Conservation (phyloP, 2,329 filamentous ascomycete genomes). For the Neofusicoccum kwambonambiense region DNA sequence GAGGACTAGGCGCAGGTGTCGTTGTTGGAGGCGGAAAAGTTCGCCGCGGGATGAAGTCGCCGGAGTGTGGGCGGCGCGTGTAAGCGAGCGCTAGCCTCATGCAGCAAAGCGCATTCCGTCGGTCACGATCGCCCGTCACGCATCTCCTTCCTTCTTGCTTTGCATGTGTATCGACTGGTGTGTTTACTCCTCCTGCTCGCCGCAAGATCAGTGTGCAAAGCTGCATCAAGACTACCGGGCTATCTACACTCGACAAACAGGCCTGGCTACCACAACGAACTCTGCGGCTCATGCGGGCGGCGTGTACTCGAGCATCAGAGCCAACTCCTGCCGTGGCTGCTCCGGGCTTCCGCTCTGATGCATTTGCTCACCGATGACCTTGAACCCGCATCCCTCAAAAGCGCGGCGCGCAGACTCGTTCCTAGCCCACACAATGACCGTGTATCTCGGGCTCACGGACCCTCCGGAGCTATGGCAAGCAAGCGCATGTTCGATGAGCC, state of each 20-base stretch:
- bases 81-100: constrained; percentile 14
- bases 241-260: neutral
- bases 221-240: too few relatives aligned
- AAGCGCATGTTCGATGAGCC: constrained; percentile 28
- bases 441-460: constrained; percentile 18
- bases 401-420: constrained; percentile 27
- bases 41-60: constrained; percentile 4
- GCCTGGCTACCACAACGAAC: neutral
- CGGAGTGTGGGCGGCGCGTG: neutral
- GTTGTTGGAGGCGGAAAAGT: constrained; percentile 15
- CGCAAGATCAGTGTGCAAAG: too few relatives aligned
- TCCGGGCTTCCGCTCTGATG: neutral
- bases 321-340: neutral
- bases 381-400: constrained; percentile 31
- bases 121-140: neutral
- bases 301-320: neutral
- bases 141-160: neutral
- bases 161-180: neutral
- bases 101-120: neutral
- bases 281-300: neutral
- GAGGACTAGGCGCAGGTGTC: constrained; percentile 18
- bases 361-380: constrained; percentile 14
- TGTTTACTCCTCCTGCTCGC: too few relatives aligned
- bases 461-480: constrained; percentile 18
- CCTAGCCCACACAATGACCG: constrained; percentile 26